A percentile compares a stretch with the other conserved stretches of the same genome.
Evolutionary conservation across 176 grass and related monocot species (phyloP).

Genomic region (Carex myosuroides): DNA sequence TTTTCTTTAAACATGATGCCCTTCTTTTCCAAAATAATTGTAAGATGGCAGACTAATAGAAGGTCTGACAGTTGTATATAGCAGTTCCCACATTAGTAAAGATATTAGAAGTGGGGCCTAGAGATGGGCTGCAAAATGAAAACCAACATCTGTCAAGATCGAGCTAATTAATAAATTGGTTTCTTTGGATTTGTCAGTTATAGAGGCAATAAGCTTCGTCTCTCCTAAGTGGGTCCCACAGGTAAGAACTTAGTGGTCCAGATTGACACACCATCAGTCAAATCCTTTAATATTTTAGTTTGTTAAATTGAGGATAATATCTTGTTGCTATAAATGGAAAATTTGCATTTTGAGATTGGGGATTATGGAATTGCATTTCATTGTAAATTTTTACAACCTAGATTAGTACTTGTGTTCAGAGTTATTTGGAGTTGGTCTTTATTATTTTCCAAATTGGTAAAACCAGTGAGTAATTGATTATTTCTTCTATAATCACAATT

Average conservation of each 20-base stretch:
- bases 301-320: neutral
- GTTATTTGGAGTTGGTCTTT: neutral
- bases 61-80: conserved; percentile 40
- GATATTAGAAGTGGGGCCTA: conserved; percentile 88
- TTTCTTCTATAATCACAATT: conserved; percentile 30
- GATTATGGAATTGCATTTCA: neutral
- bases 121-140: conserved; percentile 95
- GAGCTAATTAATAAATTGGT: conserved; percentile 68
- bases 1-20: neutral
- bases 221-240: conserved; percentile 97
- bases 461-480: neutral
- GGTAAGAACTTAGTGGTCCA: conserved; percentile 29
- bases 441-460: conserved; percentile 6
- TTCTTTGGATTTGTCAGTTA: conserved; percentile 56
- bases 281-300: neutral
- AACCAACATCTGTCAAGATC: conserved; percentile 73
- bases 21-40: neutral
- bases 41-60: neutral
- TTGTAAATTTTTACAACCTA: conserved; percentile 8
- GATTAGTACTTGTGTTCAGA: neutral
- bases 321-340: neutral
- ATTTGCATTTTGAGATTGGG: neutral
- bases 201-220: conserved; percentile 90
- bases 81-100: conserved; percentile 51
- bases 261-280: neutral